These are phyloP conservation scores for Cocos nucifera DNA, from an alignment of 176 grass and related monocot species.

Conservation along the genomic window DNA sequence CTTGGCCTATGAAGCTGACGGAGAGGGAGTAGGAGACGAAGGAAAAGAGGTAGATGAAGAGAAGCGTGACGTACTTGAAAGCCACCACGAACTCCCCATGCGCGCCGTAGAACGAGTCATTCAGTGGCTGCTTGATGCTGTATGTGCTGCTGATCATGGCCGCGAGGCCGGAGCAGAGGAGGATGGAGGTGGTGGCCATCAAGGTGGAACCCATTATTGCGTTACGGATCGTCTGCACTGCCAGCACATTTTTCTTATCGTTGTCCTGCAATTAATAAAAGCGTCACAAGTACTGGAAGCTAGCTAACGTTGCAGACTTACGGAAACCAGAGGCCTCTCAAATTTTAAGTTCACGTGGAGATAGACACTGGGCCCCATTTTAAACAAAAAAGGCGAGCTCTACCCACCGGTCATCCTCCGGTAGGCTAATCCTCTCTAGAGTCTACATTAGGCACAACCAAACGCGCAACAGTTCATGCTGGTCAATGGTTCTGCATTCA, in stretches of 20 bases:
- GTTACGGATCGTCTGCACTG: conserved; percentile 83
- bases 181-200: conserved; percentile 83
- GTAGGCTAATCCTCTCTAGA: too few relatives aligned
- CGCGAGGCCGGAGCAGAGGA: conserved; percentile 85
- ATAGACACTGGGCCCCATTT: too few relatives aligned
- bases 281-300: too few relatives aligned
- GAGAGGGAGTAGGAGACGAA: conserved; percentile 87
- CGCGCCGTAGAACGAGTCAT: conserved; percentile 70
- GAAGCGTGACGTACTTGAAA: conserved; percentile 81
- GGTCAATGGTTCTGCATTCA: too few relatives aligned
- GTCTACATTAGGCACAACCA: too few relatives aligned
- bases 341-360: too few relatives aligned
- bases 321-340: too few relatives aligned
- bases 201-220: conserved; percentile 91
- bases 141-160: conserved; percentile 95
- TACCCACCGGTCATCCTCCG: too few relatives aligned
- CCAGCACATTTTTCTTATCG: conserved; percentile 76
- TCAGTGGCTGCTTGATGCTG: conserved; percentile 77
- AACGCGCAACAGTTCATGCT: too few relatives aligned
- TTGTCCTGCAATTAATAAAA: conserved; percentile 35
- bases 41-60: conserved; percentile 67
- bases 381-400: too few relatives aligned
- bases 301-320: too few relatives aligned
- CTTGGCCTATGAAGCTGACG: conserved; percentile 86
- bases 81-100: conserved; percentile 95